phyloP scores from a whole-genome alignment of 176 grass and related monocot genomes.

The Puccinellia tenuiflora region DNA sequence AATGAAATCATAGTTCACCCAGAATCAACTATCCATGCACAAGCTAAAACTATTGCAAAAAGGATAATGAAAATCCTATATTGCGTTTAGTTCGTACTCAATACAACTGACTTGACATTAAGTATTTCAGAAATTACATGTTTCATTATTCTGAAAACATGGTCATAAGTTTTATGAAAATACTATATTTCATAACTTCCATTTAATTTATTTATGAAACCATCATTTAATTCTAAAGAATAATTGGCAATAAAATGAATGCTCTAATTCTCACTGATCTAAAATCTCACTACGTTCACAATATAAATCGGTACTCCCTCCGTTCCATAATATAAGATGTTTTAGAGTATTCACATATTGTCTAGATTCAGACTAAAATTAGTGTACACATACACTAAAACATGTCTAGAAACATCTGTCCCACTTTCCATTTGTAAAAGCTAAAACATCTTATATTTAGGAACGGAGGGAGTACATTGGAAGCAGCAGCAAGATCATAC shows the following conservation, averaged over 20 bases:
- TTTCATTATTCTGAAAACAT: not conserved
- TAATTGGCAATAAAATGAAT: not conserved
- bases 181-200: not conserved
- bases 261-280: not conserved
- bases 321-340: too few relatives aligned
- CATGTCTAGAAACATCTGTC: too few relatives aligned
- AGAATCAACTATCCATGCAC: not conserved
- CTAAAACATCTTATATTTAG: too few relatives aligned
- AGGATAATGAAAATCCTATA: not conserved
- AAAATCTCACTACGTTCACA: not conserved
- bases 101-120: not conserved
- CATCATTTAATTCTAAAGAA: not conserved
- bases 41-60: not conserved
- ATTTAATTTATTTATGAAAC: not conserved
- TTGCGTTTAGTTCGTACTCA: not conserved
- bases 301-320: too few relatives aligned
- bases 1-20: not conserved
- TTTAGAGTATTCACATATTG: too few relatives aligned
- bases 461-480: not conserved
- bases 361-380: too few relatives aligned
- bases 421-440: too few relatives aligned
- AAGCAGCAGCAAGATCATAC: not conserved
- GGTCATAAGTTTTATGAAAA: not conserved
- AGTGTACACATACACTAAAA: too few relatives aligned
- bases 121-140: not conserved